Evolutionary conservation across 495 filamentous ascomycete species (phyloP), one percentile per base, ranked within the genome.

Genomic region (Xylaria curta): DNA sequence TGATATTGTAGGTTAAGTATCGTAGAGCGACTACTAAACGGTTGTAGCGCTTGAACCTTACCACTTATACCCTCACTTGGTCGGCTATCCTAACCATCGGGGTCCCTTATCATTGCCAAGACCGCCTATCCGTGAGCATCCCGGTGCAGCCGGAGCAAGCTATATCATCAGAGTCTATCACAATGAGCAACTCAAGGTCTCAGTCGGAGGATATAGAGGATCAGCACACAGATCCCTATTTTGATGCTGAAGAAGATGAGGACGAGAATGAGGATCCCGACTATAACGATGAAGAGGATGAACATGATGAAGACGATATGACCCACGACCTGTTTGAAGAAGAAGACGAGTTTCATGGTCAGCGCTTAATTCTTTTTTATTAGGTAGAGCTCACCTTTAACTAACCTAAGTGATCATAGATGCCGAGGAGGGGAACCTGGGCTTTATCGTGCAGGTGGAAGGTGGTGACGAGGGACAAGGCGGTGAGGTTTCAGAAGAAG

Each of bases 251-350:
- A 21, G 73, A 76, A 3, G 64, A 82, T 0, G 68, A 72, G 21
- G 68, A 76, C 24, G 76, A 78, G 31, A 82, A 85, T 31, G 81
- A 83, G 44, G 84, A 89, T 74, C 81, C 85, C 71, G 86, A 87
- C 51, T 75, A 86, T 82, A 84, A 87, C 81, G 73, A 83, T 72
- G 76, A 82, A 80, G 69, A 80, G 12, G 72, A 71, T 69, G 79
- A 72, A 64, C 78, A 73, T 73, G 80, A 75, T 72, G 84, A 86
- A 62, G 76, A 78, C 33, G 78, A 83, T 71, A 77, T 84, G 66
- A 71, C 66, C 68, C 76, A 74, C 40, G 84, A 83, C 19, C 2
- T 74, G 4, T 73, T 76, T 19, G 84, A 84, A 9, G 83, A 84
- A 9, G 83, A 84, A 31, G 80, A 81, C 12, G 82, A 85, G 47